A percentile compares a stretch with the other conserved stretches of the same genome.
phyloP scores from a whole-genome alignment of 164 flowering plant species.

The Dillenia suffruticosa region DNA sequence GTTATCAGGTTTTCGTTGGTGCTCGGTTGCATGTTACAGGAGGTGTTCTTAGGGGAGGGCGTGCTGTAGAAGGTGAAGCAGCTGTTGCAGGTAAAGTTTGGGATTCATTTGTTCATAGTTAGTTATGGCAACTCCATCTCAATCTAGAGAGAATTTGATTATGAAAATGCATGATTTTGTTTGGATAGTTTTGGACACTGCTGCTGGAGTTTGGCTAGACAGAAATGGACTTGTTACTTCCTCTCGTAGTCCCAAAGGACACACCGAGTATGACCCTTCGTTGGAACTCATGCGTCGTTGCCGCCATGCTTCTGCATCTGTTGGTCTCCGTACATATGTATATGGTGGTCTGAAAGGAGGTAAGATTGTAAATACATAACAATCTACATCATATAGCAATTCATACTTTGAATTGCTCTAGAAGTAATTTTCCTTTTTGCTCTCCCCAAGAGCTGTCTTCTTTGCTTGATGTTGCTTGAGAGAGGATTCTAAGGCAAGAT shows the following conservation, averaged over 20 bases:
- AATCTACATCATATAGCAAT: neutral
- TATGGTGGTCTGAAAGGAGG: slow-evolving; percentile 98
- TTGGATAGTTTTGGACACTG: slow-evolving; percentile 84
- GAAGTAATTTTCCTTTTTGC: neutral
- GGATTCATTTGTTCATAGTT: neutral
- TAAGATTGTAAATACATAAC: slow-evolving; percentile 18
- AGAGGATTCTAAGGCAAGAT: no score
- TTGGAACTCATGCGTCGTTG: slow-evolving; percentile 91
- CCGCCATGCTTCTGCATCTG: slow-evolving; percentile 97
- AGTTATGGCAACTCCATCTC: neutral
- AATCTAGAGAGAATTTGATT: neutral
- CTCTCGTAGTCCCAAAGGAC: slow-evolving; percentile 56
- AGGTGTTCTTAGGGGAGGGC: slow-evolving; percentile 85
- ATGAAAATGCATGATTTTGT: neutral
- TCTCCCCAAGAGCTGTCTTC: neutral
- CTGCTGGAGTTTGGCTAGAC: slow-evolving; percentile 98
- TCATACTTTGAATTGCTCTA: no score
- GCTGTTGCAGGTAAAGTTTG: slow-evolving; percentile 66
- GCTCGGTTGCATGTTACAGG: slow-evolving; percentile 96
- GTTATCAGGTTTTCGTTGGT: slow-evolving; percentile 86
- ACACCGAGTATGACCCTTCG: slow-evolving; percentile 55
- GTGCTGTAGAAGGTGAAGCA: slow-evolving; percentile 85
- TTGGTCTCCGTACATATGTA: slow-evolving; percentile 74
- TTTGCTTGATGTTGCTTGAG: no score
- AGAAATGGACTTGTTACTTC: slow-evolving; percentile 85